Base-by-base conservation (phyloP, 1,139 yeast genomes). In the Geotrichum candidum region DNA sequence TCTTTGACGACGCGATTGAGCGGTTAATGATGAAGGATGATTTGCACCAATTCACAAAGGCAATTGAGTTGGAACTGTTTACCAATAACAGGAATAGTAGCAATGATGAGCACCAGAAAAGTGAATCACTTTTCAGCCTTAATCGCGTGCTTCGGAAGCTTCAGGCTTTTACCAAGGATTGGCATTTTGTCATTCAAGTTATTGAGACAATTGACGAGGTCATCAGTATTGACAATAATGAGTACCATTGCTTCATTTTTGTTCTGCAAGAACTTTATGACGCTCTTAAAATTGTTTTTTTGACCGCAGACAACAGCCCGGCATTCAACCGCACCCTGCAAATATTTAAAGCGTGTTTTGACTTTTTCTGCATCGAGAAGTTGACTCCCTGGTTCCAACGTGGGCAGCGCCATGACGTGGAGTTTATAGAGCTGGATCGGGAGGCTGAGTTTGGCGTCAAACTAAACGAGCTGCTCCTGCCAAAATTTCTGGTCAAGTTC, bases 1-100 rank as follows among this genome's bases (percentile, higher is more conserved):
- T 57, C 10, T 52, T 57, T 27, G 59, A 57, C n/a, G 31, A 52
- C 10, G 59, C 59, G 13, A 35, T 57, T 29, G 56, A 57, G 31
- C 51, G 48, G 3, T 35, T 52, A 3, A 29, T 57, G 9, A 41
- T 57, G 13, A 46, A 51, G 29, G 52, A 50, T 4, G 45, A 41
- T 45, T 11, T 27, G 22, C 50, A 29, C 15, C 13, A 41, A 9
- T 25, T 57, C 22, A 29, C 53, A 18, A 18, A 11, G 2, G 46
- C n/a, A 15, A 52, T 52, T 52, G 59, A 57, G 35, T 18, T 23
- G 15, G 46, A 51, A 11, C 29, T 57, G 7, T 31, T 57, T 10
- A 7, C 46, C 51, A 52, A 51, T 27, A 45, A 57, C 31, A 25
- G 3, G 1, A 29, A 18, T 4, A 52, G 29, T n/a, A 23, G 41